Evolutionary conservation across 78 protist genomes (phyloP), one percentile per base, ranked within the genome.

Genomic region (Diacronema lutheri): DNA sequence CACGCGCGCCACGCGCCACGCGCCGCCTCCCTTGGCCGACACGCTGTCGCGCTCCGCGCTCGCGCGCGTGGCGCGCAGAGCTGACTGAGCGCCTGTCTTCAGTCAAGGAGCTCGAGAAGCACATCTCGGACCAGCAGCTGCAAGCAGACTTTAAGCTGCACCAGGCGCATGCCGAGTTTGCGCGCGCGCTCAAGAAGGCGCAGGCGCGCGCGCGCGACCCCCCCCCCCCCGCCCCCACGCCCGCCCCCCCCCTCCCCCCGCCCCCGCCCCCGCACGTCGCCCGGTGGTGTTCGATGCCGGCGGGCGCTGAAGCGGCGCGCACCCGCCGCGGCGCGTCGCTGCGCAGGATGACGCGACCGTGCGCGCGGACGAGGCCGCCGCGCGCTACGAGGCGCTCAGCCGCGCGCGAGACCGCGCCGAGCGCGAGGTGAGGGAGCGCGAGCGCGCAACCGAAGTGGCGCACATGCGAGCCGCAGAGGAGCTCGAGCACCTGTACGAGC

Each of bases 61-160:
- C n/a, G n/a, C n/a, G n/a, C n/a, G n/a, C n/a, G n/a, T n/a, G n/a
- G n/a, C n/a, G n/a, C n/a, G n/a, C n/a, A n/a, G 90, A 89, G 57
- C 83, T 89, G 38, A 81, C 81, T 55, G 92, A 85, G 73, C 80
- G 86, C 66, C 16, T 62, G 20, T 4, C 55, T 21, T 20, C 1
- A n/a, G 26, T 58, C 38, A 33, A 10, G 35, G 90, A 88, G 58
- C 79, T 81, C 50, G 38, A 80, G 77, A 0, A 21, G 68, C 14
- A 72, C 29, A 85, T 89, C 12, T 84, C 73, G 20, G 94, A 92
- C 50, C 77, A 82, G 37, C 72, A 80, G 50, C 55, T 83, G 61
- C 84, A 88, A 37, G 9, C 40, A 20, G 68, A 56, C 72, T 60
- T 33, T 41, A 76, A 84, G 56, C 65, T 73, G 44, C 83, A 65